Base-by-base conservation (phyloP, 192 early-diverging fungal species). In the Glomus cerebriforme region DNA sequence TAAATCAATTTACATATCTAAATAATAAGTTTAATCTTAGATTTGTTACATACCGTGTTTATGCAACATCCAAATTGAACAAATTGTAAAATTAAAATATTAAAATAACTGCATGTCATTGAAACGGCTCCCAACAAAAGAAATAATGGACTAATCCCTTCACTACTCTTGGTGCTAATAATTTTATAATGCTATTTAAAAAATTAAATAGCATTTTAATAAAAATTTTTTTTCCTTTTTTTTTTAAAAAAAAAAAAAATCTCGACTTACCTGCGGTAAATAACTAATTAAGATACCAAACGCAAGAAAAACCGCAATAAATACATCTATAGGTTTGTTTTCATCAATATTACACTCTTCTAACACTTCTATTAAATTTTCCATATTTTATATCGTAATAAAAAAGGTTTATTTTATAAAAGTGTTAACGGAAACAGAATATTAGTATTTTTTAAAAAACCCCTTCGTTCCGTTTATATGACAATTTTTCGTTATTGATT, bases 241-340 rank as follows among this genome's bases (percentile, higher is more conserved):
- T 27, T 13, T 12, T 45, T 32, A 27, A 17, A 27, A 76, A 49
- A 45, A 76, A 31, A 27, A 24, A 17, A 47, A 5, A 34, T 31
- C 6, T 27, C 5, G 19, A 32, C 15, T 26, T 13, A 93, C 93
- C 90, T 97, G 96, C 1, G 96, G 96, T 59, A 95, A 78, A 81
- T 96, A 97, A 67, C 95, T 95, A 43, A 95, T 85, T n/a, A 96
- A 87, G 22, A 95, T 87, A 17, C 96, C 96, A 15, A 89, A 76
- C 64, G 92, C 91, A 80, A 97, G 90, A 80, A 96, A 90, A 7
- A 91, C 68, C n/a, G 93, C 92, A 32, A 97, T 81, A 22, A 49
- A 32, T 43, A 76, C 37, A 7, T 49, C 39, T 10, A 76, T 6
- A 64, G 29, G 10, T 29, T 29, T 24, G 24, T 76, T 29, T 0